phyloP scores from a whole-genome alignment of 805 yeast species.

The Kuraishia floccosa region DNA sequence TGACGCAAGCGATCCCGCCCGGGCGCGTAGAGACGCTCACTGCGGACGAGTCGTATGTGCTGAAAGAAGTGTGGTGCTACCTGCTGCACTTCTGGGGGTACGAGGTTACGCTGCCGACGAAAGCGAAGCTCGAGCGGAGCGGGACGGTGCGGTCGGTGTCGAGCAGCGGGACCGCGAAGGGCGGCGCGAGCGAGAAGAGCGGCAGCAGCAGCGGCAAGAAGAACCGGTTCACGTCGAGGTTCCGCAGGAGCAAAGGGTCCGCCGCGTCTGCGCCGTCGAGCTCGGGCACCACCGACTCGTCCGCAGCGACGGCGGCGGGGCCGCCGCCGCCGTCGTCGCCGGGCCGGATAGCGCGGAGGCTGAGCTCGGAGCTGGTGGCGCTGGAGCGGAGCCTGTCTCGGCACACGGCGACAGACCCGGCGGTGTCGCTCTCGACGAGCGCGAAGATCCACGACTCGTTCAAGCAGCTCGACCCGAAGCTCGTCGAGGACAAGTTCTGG shows the following conservation, averaged over 20 bases:
- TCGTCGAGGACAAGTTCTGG: constrained; percentile 43
- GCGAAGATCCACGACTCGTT: constrained; percentile 35
- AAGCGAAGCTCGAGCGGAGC: too few relatives aligned
- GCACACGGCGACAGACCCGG: constrained; percentile 14
- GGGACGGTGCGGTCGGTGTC: too few relatives aligned
- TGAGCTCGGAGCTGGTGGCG: constrained; percentile 3
- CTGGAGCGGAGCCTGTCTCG: constrained; percentile 9
- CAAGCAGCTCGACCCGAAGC: constrained; percentile 38
- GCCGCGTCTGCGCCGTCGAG: constrained; percentile 12
- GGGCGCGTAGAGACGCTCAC: constrained; percentile 37
- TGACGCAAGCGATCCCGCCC: constrained; percentile 9
- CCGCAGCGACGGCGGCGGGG: too few relatives aligned
- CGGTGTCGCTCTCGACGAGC: constrained; percentile 17
- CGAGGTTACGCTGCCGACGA: constrained; percentile 17
- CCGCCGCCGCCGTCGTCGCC: too few relatives aligned
- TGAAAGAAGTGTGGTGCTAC: constrained; percentile 67
- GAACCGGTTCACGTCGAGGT: constrained; percentile 17
- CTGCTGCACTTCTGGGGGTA: constrained; percentile 50
- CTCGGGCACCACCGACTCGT: too few relatives aligned
- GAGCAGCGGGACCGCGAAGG: constrained; percentile 5
- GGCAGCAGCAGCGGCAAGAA: constrained; percentile 16
- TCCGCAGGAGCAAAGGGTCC: constrained; percentile 13
- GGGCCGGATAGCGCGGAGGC: too few relatives aligned
- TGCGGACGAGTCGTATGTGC: constrained; percentile 44
- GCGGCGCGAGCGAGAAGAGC: constrained; percentile 4